Evolutionary conservation across 2,329 filamentous ascomycete species (phyloP).

Genomic region (Aspergillus neoniger): DNA sequence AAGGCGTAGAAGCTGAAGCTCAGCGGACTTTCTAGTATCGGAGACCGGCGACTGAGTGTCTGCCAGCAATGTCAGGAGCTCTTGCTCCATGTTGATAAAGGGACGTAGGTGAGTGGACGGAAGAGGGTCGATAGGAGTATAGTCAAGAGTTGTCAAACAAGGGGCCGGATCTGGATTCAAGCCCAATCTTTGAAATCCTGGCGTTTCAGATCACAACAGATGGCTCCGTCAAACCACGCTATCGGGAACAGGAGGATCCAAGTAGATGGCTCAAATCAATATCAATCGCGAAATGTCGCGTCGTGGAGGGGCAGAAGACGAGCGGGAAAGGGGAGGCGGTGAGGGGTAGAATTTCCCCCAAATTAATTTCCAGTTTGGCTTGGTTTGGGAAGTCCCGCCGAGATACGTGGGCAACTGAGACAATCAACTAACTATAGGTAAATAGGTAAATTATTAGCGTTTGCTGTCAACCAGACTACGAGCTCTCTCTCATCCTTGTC

Average conservation of each 20-base stretch:
- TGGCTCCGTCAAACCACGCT: neutral
- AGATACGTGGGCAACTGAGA: neutral
- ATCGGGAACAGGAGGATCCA: neutral
- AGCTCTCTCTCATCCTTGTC: too few species aligned
- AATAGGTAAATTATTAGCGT: neutral
- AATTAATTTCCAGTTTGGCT: neutral
- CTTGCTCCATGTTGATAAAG: conserved; percentile 72
- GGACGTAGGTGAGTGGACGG: conserved; percentile 5
- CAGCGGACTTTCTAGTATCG: conserved; percentile 78
- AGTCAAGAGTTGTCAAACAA: neutral
- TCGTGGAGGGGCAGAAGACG: conserved; percentile 21
- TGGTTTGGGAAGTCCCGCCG: neutral
- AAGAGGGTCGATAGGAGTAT: neutral
- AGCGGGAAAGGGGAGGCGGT: conserved; percentile 21
- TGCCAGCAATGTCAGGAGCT: conserved; percentile 83
- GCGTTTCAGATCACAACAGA: neutral
- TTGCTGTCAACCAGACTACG: neutral
- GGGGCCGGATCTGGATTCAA: neutral
- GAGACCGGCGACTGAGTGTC: conserved; percentile 80
- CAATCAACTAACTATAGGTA: neutral
- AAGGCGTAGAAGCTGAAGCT: conserved; percentile 74
- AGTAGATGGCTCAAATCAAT: neutral
- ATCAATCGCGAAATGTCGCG: conserved; percentile 19
- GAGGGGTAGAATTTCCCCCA: conserved; percentile 4
- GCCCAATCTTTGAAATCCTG: neutral